phyloP scores from a whole-genome alignment of 805 yeast species.

The Candida pseudofarinosa region DNA sequence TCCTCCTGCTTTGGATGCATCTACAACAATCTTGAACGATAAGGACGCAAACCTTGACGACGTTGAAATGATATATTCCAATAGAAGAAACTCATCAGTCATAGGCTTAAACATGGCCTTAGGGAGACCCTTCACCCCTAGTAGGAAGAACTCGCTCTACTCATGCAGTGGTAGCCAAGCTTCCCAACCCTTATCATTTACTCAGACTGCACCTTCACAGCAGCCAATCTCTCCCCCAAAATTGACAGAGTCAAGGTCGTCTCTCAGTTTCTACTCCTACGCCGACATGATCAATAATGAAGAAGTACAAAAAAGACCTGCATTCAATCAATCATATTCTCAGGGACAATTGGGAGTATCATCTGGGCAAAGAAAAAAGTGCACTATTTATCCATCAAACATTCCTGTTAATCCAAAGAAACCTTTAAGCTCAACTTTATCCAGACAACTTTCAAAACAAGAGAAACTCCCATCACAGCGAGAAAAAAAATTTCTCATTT shows the following conservation, averaged over 20 bases:
- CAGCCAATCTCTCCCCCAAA: constrained; percentile 40
- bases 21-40: constrained; percentile 62
- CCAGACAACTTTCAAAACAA: constrained; percentile 16
- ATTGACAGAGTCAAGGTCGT: constrained; percentile 31
- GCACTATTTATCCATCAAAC: not conserved
- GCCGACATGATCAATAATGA: constrained; percentile 76
- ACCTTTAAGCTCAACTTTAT: constrained; percentile 8
- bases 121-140: constrained; percentile 37
- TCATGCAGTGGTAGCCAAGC: constrained; percentile 15
- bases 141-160: constrained; percentile 34
- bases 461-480: not conserved
- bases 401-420: constrained; percentile 3
- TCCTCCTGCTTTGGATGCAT: constrained; percentile 76
- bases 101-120: constrained; percentile 46
- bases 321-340: constrained; percentile 36
- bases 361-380: not conserved
- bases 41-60: constrained; percentile 60
- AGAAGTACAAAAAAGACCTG: constrained; percentile 62
- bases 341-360: constrained; percentile 19
- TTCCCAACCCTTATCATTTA: constrained; percentile 4
- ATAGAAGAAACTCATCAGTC: constrained; percentile 53
- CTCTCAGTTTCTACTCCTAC: constrained; percentile 62
- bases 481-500: constrained; percentile 17
- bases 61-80: constrained; percentile 64
- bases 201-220: constrained; percentile 9